These are phyloP conservation scores for Nicotiana undulata DNA, from an alignment of 257 asterid species.

Conservation along the genomic window DNA sequence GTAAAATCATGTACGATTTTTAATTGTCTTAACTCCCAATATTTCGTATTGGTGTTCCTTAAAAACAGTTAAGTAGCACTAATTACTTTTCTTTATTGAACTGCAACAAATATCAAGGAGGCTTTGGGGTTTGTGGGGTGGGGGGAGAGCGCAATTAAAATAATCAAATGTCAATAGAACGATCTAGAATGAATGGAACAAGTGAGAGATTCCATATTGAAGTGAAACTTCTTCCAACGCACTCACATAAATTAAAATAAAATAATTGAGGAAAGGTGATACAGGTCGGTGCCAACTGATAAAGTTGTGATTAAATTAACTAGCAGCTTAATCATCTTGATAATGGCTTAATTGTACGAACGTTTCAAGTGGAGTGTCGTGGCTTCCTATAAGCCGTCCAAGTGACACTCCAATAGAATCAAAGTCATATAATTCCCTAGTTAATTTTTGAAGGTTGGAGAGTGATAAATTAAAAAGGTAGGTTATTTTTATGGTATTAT, in stretches of 20 bases:
- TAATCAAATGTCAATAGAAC: slow-evolving; percentile 2
- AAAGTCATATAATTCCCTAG: neutral
- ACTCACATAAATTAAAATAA: neutral
- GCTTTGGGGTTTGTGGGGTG: neutral
- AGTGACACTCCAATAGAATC: slow-evolving; percentile 8
- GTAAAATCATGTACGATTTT: neutral
- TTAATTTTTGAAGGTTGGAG: neutral
- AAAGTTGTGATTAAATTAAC: neutral
- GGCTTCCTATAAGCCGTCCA: slow-evolving; percentile 15
- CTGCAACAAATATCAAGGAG: neutral
- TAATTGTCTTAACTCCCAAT: too few species aligned
- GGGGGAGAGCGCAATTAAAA: neutral
- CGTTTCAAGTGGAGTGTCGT: neutral
- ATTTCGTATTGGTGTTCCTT: too few species aligned
- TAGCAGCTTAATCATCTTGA: neutral
- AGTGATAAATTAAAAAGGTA: neutral
- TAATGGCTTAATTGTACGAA: neutral
- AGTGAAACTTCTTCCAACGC: neutral
- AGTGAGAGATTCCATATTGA: neutral
- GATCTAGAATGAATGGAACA: neutral
- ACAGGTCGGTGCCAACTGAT: neutral
- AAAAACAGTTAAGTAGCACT: neutral
- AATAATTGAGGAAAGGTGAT: neutral
- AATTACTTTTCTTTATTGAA: neutral
- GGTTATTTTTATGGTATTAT: neutral